phyloP scores from a whole-genome alignment of 2,329 filamentous ascomycete genomes.

The Botrytis hyacinthi region DNA sequence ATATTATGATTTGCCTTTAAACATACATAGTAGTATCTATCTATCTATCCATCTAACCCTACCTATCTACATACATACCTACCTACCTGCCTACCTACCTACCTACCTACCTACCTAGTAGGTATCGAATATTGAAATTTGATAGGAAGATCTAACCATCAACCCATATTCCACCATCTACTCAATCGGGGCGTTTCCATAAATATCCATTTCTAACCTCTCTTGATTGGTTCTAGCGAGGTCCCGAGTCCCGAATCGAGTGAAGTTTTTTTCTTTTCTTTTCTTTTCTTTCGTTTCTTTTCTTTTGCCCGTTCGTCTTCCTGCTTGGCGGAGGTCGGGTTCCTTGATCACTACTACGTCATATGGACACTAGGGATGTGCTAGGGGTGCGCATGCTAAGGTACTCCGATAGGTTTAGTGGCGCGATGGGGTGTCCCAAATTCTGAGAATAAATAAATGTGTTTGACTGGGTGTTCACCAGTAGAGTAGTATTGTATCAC shows the following conservation, averaged over 20 bases:
- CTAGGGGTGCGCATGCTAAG: background rate
- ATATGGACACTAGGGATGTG: background rate
- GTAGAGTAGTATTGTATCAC: too few relatives aligned
- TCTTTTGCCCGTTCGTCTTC: background rate
- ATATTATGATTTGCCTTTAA: background rate
- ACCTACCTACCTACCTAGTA: background rate
- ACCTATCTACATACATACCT: too few relatives aligned
- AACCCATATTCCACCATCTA: background rate
- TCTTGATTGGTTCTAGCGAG: background rate
- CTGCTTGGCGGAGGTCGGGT: background rate
- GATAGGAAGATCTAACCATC: background rate
- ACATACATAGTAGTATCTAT: background rate
- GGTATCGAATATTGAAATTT: background rate
- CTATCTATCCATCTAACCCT: too few relatives aligned
- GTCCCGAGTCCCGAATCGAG: background rate
- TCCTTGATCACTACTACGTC: background rate
- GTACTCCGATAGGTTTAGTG: background rate
- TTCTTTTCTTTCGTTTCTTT: background rate
- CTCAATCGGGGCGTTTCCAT: background rate
- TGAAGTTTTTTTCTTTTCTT: background rate
- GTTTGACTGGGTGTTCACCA: too few relatives aligned
- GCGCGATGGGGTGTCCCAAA: too few relatives aligned
- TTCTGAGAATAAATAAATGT: too few relatives aligned
- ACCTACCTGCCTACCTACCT: too few relatives aligned
- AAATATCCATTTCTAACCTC: background rate